A percentile compares a stretch with the other conserved stretches of the same genome.
phyloP scores from a whole-genome alignment of 2,329 filamentous ascomycete genomes.

The Fusarium sp. region DNA sequence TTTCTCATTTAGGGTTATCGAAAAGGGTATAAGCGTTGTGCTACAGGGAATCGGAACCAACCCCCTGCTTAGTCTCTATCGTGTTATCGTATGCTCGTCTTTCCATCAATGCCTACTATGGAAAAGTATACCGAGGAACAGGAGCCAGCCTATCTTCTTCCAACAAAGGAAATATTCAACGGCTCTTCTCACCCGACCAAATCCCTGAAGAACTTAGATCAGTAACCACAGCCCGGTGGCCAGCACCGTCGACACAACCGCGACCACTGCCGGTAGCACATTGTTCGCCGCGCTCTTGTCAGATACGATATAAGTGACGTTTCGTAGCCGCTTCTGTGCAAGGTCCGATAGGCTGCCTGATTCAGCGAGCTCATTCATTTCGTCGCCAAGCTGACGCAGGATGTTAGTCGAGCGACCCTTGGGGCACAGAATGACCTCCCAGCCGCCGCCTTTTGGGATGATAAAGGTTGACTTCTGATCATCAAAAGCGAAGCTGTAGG shows the following conservation, averaged over 20 bases:
- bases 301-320: slow-evolving; percentile 55
- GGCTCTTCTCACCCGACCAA: neutral
- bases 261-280: slow-evolving; percentile 30
- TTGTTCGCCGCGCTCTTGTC: slow-evolving; percentile 47
- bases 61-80: slow-evolving; percentile 31
- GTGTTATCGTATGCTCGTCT: slow-evolving; percentile 24
- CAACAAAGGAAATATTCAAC: slow-evolving; percentile 20
- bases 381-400: slow-evolving; percentile 64
- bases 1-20: slow-evolving; percentile 43
- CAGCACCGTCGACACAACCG: slow-evolving; percentile 28
- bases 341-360: slow-evolving; percentile 57
- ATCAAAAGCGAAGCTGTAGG: slow-evolving; percentile 83
- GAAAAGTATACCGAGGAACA: slow-evolving; percentile 18
- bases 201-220: slow-evolving; percentile 16
- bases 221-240: slow-evolving; percentile 36
- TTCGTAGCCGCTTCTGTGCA: slow-evolving; percentile 52
- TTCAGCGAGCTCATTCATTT: slow-evolving; percentile 65
- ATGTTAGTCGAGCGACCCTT: slow-evolving; percentile 73
- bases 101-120: slow-evolving; percentile 5
- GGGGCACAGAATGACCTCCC: slow-evolving; percentile 86
- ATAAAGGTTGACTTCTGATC: slow-evolving; percentile 74
- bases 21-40: slow-evolving; percentile 43
- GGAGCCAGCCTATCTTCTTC: slow-evolving; percentile 35
- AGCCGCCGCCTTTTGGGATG: slow-evolving; percentile 78
- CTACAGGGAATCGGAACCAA: slow-evolving; percentile 14